These are phyloP conservation scores for Metschnikowia vanudenii DNA, from an alignment of 805 yeast species.

Conservation along the genomic window DNA sequence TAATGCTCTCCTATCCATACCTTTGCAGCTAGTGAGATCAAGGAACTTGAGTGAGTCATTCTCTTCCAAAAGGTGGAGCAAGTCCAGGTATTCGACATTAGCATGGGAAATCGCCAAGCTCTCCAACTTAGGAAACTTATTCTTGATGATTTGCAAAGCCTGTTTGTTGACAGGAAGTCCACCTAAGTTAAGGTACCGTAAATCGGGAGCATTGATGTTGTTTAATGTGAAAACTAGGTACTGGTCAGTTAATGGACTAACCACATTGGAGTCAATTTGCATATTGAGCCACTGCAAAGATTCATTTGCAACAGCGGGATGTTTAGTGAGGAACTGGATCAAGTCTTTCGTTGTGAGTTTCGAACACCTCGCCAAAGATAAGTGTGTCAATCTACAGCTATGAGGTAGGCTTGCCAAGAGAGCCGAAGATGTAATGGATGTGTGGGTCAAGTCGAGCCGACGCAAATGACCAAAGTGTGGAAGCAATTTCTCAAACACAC, in stretches of 20 bases:
- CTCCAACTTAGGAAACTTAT: constrained; percentile 39
- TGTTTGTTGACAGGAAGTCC: constrained; percentile 56
- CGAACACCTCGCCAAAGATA: constrained; percentile 56
- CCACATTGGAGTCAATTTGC: constrained; percentile 61
- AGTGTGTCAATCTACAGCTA: constrained; percentile 64
- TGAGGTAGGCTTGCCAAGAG: constrained; percentile 52
- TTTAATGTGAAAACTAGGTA: constrained; percentile 47
- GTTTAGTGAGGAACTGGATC: constrained; percentile 64
- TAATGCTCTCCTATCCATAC: constrained; percentile 57
- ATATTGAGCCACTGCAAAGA: constrained; percentile 65
- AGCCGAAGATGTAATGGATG: constrained; percentile 66
- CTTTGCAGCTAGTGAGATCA: constrained; percentile 64
- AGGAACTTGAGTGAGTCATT: constrained; percentile 48
- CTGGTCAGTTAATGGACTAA: constrained; percentile 52
- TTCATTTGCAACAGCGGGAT: constrained; percentile 56
- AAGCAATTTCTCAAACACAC: constrained; percentile 54
- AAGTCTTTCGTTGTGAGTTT: constrained; percentile 71
- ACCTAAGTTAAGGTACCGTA: constrained; percentile 57
- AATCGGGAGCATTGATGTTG: constrained; percentile 43
- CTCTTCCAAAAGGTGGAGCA: constrained; percentile 33
- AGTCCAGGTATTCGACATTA: constrained; percentile 35
- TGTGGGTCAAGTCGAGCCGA: constrained; percentile 77
- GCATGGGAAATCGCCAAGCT: constrained; percentile 45
- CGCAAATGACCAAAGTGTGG: constrained; percentile 56
- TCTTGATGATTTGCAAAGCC: constrained; percentile 38